These are phyloP conservation scores for Beauveria rudraprayagi DNA, from an alignment of 2,329 filamentous ascomycete genomes.

Conservation along the genomic window DNA sequence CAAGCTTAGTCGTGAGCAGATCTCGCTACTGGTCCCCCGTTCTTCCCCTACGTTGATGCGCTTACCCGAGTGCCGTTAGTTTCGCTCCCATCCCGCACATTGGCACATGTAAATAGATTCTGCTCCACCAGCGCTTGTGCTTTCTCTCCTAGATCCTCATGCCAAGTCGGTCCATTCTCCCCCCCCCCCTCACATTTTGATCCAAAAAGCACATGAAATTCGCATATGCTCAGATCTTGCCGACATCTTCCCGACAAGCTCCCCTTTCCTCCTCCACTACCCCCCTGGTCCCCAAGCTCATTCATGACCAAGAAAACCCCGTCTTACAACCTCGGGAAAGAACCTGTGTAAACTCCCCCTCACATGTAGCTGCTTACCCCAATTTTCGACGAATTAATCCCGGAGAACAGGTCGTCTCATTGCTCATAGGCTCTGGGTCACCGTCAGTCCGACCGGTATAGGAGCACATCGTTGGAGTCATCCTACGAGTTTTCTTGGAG, in stretches of 20 bases:
- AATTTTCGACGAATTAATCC: slow-evolving; percentile 4
- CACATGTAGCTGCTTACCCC: background rate
- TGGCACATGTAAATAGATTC: slow-evolving; percentile 3
- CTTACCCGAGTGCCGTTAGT: slow-evolving; percentile 6
- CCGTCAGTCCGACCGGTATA: background rate
- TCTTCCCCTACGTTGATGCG: background rate
- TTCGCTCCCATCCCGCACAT: background rate
- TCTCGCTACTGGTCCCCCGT: background rate
- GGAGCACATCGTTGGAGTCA: slow-evolving; percentile 2
- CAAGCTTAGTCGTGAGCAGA: background rate
- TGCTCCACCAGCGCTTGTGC: background rate
- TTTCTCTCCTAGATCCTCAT: background rate
- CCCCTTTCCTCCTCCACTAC: background rate
- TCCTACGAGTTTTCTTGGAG: background rate
- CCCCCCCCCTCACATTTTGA: background rate
- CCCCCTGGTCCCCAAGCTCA: background rate
- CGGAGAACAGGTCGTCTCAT: background rate
- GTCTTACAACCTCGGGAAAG: slow-evolving; percentile 1
- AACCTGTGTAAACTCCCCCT: background rate
- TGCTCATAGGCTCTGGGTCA: background rate
- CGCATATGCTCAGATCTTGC: background rate
- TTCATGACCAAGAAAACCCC: background rate
- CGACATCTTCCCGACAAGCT: background rate
- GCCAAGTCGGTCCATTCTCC: background rate
- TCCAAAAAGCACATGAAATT: background rate